Base-by-base conservation (phyloP, 768 basidiomycete genomes). In the Pleurotus djamor region DNA sequence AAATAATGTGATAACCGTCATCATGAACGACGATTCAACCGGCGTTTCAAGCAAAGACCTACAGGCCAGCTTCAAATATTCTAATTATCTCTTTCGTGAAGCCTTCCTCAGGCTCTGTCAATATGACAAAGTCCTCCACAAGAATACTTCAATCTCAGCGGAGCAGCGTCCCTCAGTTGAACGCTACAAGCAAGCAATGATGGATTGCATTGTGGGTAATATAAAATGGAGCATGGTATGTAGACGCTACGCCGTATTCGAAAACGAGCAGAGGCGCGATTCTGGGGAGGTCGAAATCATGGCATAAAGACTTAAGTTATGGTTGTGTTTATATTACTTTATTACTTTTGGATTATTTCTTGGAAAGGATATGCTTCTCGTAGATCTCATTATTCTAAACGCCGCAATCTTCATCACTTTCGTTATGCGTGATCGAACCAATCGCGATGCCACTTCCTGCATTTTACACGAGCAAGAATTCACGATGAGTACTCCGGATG, bases 221-320 rank as follows among this genome's bases (percentile, higher is more conserved):
- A 55, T 55, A 6, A 55, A 55, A 32, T 55, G 54, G 54, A 55
- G 54, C 17, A 55, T 55, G 54, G 41, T 55, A n/a, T 55, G 54
- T 32, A 41, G 21, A 14, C 36, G 54, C 21, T 55, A 55, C 44
- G 54, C 54, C 8, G 54, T 55, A 14, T 55, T 55, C 41, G 54
- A 43, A 21, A 14, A 43, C 32, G 54, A 55, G 21, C 54, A 43
- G 28, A 17, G 14, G 16, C 28, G 54, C 13, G 28, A n/a, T 55
- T 36, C n/a, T 14, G 28, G 28, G 9, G 54, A 55, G 28, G 38
- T 55, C 9, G 38, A 28, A 28, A 28, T 33, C 4, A 55, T 34
- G 32, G 16, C 17, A n/a, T 47, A 17, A 16, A 12, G 45, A n/a
- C 45, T 17, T 47, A 7, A 47, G n/a, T n/a, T 17, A 7, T 47